These are phyloP conservation scores for Delitschia confertaspora DNA, from an alignment of 495 filamentous ascomycete genomes.

Conservation along the genomic window DNA sequence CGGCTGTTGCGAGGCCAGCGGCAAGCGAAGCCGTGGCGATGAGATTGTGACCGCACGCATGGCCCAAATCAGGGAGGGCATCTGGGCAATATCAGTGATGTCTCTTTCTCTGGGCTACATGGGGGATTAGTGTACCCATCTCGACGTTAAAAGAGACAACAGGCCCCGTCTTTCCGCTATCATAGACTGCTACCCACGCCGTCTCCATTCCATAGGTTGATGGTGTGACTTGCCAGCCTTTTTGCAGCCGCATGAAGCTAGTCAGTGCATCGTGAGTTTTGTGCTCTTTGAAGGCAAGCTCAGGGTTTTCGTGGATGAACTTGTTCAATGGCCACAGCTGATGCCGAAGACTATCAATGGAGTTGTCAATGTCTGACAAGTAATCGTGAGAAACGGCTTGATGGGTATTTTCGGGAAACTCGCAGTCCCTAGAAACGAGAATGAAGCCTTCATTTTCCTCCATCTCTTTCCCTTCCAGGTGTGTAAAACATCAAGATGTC, in stretches of 20 bases:
- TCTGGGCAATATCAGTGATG: conserved; percentile 13
- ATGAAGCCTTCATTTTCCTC: conserved; percentile 15
- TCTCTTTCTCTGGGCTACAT: too few species aligned
- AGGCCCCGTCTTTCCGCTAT: conserved; percentile 25
- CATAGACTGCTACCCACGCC: conserved; percentile 30
- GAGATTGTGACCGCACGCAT: conserved; percentile 63
- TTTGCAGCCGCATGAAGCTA: conserved; percentile 17
- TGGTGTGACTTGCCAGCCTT: conserved; percentile 28
- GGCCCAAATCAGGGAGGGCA: conserved; percentile 45
- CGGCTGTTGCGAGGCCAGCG: conserved; percentile 49
- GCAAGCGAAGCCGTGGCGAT: conserved; percentile 56
- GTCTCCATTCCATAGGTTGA: conserved; percentile 30
- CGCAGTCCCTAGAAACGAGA: conserved; percentile 3
- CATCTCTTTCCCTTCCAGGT: conserved; percentile 3
- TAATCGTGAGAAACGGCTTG: conserved; percentile 1
- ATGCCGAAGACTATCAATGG: conserved; percentile 6
- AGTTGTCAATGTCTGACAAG: conserved; percentile 11
- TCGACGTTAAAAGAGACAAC: conserved; percentile 31
- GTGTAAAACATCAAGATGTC: conserved; percentile 2
- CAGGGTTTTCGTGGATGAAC: conserved; percentile 30
- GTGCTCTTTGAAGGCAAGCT: conserved; percentile 30
- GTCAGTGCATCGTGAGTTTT: conserved; percentile 29
- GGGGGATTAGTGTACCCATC: conserved; percentile 21
- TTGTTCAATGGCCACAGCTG: conserved; percentile 18
- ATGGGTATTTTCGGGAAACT: neutral